Conservation (phyloP, 2,329 filamentous ascomycete genomes). For the Monascus ruber region DNA sequence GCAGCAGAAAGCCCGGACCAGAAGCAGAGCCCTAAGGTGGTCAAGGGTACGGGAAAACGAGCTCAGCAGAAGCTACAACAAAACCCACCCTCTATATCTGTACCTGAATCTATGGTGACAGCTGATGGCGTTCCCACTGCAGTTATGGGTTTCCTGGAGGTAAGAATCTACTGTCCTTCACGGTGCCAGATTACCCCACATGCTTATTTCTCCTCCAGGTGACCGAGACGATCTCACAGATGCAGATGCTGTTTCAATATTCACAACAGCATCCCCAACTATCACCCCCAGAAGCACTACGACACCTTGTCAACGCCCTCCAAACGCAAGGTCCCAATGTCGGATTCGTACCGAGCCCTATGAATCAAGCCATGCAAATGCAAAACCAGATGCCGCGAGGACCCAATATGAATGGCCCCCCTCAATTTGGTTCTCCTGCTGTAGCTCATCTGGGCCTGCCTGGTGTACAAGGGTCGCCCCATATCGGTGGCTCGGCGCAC, state of each 20-base stretch:
- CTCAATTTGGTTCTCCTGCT: conserved; percentile 48
- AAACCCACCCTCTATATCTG: conserved; percentile 30
- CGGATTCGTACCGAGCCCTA: conserved; percentile 17
- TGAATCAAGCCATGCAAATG: conserved; percentile 24
- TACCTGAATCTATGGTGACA: conserved; percentile 33
- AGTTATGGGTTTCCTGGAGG: conserved; percentile 53
- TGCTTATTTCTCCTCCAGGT: conserved; percentile 32
- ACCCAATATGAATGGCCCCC: conserved; percentile 36
- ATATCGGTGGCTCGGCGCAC: conserved; percentile 41
- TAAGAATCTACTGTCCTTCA: conserved; percentile 22
- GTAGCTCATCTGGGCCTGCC: conserved; percentile 43
- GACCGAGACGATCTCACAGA: conserved; percentile 53
- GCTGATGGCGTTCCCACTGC: conserved; percentile 45
- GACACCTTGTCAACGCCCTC: conserved; percentile 38
- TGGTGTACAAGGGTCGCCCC: conserved; percentile 36
- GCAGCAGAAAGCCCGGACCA: conserved; percentile 40
- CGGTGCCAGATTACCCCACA: not conserved
- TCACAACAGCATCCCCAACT: conserved; percentile 43
- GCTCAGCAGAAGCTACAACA: conserved; percentile 37
- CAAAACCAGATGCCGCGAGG: conserved; percentile 28
- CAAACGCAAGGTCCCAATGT: conserved; percentile 25
- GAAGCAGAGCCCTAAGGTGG: conserved; percentile 49
- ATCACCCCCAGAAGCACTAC: conserved; percentile 44
- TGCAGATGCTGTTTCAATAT: conserved; percentile 50
- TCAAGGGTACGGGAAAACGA: conserved; percentile 42